phyloP scores from a whole-genome alignment of 2,329 filamentous ascomycete genomes.

The Penicillium occitanis region DNA sequence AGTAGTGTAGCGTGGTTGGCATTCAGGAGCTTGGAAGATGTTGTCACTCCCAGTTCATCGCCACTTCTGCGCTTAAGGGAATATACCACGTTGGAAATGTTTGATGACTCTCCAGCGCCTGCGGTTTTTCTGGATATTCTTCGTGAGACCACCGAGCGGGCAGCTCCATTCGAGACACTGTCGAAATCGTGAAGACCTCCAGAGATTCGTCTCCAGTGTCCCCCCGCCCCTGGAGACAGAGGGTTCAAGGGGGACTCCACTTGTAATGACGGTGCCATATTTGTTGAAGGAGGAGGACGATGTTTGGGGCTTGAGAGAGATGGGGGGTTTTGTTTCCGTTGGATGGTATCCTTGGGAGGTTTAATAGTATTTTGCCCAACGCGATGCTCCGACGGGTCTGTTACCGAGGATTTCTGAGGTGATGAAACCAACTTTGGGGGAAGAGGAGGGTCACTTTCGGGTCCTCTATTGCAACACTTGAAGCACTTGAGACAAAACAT shows the following conservation, averaged over 20 bases:
- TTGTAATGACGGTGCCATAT: constrained; percentile 17
- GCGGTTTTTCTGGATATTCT: constrained; percentile 24
- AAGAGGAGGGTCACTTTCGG: constrained; percentile 14
- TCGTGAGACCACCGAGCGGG: constrained; percentile 23
- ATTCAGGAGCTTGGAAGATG: constrained; percentile 31
- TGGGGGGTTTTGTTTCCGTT: no score
- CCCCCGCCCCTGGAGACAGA: constrained; percentile 9
- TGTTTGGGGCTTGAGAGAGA: not conserved
- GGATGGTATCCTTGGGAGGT: not conserved
- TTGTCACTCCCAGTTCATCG: constrained; percentile 32
- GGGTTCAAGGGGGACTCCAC: constrained; percentile 10
- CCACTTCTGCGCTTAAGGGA: constrained; percentile 32
- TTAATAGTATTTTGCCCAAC: not conserved
- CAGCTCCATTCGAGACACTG: constrained; percentile 26
- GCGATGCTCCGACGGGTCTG: not conserved
- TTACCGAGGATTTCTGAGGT: not conserved
- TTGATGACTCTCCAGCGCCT: constrained; percentile 28
- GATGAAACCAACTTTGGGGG: constrained; percentile 13
- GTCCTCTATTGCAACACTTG: constrained; percentile 13
- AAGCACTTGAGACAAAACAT: constrained; percentile 17
- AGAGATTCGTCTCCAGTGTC: constrained; percentile 20
- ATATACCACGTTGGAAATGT: constrained; percentile 33
- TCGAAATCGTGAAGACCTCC: constrained; percentile 26
- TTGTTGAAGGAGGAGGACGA: not conserved
- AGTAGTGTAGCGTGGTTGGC: constrained; percentile 30